These are phyloP conservation scores for Mycena crocata DNA, from an alignment of 768 basidiomycete species.

Conservation along the genomic window DNA sequence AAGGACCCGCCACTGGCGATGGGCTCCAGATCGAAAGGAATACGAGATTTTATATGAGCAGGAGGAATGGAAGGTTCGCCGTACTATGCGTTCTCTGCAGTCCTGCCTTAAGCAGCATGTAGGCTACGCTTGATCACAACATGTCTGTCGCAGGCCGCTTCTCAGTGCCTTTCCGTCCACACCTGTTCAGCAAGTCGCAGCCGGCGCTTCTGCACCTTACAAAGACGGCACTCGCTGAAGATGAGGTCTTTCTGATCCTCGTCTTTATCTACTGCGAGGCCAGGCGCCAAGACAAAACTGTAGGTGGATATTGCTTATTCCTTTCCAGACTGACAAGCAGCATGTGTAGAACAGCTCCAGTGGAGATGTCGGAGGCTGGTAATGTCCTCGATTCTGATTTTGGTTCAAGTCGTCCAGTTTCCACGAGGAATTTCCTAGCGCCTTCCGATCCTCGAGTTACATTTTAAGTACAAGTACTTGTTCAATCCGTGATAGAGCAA, in stretches of 20 bases:
- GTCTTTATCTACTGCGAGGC: conserved; percentile 50
- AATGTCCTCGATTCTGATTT: background rate
- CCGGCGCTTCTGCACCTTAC: conserved; percentile 54
- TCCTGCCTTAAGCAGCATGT: conserved; percentile 19
- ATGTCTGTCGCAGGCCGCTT: conserved; percentile 53
- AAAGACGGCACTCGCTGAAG: conserved; percentile 52
- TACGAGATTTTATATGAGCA: conserved; percentile 56
- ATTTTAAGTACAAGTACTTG: conserved; percentile 12
- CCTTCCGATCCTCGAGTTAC: conserved; percentile 11
- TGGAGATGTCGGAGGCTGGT: conserved; percentile 23
- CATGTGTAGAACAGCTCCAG: conserved; percentile 29
- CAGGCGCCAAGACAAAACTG: conserved; percentile 49
- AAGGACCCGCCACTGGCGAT: conserved; percentile 58
- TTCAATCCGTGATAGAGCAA: conserved; percentile 24
- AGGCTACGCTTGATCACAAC: conserved; percentile 39
- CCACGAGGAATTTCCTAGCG: background rate
- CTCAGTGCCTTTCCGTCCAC: conserved; percentile 59
- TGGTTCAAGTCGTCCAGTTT: background rate
- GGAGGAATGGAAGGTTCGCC: conserved; percentile 60
- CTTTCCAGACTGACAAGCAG: background rate
- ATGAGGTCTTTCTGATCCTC: conserved; percentile 53
- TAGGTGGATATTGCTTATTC: conserved; percentile 24
- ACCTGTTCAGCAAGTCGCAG: conserved; percentile 57
- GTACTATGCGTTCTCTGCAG: background rate
- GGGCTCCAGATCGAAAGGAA: conserved; percentile 56